Conservation (phyloP, 2,329 filamentous ascomycete genomes). For the Cyphellophora attinorum region DNA sequence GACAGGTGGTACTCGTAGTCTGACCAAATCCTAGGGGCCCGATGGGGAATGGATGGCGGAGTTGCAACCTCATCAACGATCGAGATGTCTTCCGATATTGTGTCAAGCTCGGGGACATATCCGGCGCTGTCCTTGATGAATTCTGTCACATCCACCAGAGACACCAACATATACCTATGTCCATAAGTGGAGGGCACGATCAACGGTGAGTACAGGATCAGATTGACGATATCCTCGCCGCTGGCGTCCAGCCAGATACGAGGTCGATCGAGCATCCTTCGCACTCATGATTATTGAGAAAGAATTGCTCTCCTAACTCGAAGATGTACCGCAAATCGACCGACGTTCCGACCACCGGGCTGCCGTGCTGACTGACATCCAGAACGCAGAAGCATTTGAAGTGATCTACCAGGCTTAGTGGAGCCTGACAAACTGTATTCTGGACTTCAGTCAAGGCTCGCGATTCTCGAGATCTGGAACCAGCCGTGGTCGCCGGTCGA, state of each 20-base stretch:
- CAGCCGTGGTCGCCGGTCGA: no score
- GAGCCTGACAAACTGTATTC: no score
- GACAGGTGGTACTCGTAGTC: conserved; percentile 10
- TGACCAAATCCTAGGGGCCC: not conserved
- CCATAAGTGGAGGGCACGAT: conserved; percentile 16
- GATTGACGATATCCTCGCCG: conserved; percentile 18
- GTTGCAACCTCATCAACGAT: conserved; percentile 5
- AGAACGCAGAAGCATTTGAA: conserved; percentile 22
- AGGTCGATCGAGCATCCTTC: conserved; percentile 17
- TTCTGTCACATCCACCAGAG: conserved; percentile 21
- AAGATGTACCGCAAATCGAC: conserved; percentile 18
- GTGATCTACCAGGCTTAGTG: conserved; percentile 15
- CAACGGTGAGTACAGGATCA: conserved; percentile 20
- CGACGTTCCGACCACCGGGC: conserved; percentile 18
- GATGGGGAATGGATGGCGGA: conserved; percentile 1
- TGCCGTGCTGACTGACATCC: conserved; percentile 13
- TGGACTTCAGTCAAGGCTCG: no score
- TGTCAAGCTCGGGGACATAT: conserved; percentile 16
- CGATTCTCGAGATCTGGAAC: no score
- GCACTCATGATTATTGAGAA: conserved; percentile 16
- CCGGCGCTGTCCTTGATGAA: conserved; percentile 20
- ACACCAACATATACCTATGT: conserved; percentile 17
- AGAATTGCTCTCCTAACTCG: conserved; percentile 18
- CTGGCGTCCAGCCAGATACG: conserved; percentile 15
- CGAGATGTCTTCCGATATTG: conserved; percentile 5